Conservation (phyloP, 805 yeast species). For the Metschnikowia chrysomelidarum region DNA sequence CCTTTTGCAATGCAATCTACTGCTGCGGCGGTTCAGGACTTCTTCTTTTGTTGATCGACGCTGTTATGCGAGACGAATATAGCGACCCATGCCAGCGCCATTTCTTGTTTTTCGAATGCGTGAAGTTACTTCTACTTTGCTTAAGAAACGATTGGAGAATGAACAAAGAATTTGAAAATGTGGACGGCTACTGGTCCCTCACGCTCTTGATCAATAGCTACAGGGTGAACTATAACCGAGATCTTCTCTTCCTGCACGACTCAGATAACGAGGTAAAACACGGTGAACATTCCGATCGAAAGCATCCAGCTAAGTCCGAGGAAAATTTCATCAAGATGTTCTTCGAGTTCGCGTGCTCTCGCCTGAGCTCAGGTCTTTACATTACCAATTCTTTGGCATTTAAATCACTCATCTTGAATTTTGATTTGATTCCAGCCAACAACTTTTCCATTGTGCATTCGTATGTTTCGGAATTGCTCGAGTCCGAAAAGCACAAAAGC, state of each 20-base stretch:
- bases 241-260: conserved; percentile 4
- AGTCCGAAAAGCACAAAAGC: conserved; percentile 48
- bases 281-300: not conserved
- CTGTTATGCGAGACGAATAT: conserved; percentile 30
- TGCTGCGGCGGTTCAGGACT: conserved; percentile 53
- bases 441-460: conserved; percentile 53
- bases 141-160: conserved; percentile 50
- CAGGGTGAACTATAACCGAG: conserved; percentile 24
- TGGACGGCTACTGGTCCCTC: conserved; percentile 59
- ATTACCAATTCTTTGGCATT: conserved; percentile 58
- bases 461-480: conserved; percentile 56
- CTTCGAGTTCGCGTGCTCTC: not conserved
- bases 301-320: not conserved
- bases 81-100: conserved; percentile 18
- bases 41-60: conserved; percentile 46
- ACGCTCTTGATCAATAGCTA: conserved; percentile 52
- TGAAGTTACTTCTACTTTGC: conserved; percentile 43
- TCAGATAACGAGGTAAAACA: not conserved
- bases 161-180: conserved; percentile 55
- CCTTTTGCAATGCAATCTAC: conserved; percentile 35
- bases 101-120: conserved; percentile 27
- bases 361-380: conserved; percentile 17
- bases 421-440: conserved; percentile 55
- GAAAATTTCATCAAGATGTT: conserved; percentile 5
- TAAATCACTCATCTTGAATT: conserved; percentile 46